phyloP scores from a whole-genome alignment of 2,329 filamentous ascomycete species.

The Laburnicola sp. region DNA sequence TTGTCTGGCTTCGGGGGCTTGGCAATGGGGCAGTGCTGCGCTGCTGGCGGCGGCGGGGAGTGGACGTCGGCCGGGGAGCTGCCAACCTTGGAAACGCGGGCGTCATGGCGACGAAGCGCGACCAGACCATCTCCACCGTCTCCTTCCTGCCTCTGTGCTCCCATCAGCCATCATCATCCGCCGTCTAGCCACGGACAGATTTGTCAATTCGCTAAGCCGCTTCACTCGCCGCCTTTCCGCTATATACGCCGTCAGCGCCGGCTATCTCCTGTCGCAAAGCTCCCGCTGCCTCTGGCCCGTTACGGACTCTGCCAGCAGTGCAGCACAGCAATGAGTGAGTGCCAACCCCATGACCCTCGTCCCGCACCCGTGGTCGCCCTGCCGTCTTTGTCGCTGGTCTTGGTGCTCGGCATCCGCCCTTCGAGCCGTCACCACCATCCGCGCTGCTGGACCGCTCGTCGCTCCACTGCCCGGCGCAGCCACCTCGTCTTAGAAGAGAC shows the following conservation, averaged over 20 bases:
- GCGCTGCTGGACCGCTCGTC: slow-evolving; percentile 1
- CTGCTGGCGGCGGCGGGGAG: too few species aligned
- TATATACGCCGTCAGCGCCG: too few species aligned
- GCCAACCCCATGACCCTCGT: not conserved
- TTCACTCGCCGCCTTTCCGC: too few species aligned
- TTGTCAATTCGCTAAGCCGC: not conserved
- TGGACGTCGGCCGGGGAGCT: slow-evolving; percentile 3
- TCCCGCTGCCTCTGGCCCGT: slow-evolving; percentile 4
- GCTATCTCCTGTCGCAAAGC: slow-evolving; percentile 2
- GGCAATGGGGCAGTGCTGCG: slow-evolving; percentile 8
- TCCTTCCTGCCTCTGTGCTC: not conserved
- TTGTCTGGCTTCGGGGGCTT: not conserved
- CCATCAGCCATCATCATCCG: slow-evolving; percentile 1
- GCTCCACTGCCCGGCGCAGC: slow-evolving; percentile 23
- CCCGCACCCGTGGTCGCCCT: not conserved
- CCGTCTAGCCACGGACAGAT: not conserved
- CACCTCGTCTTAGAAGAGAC: slow-evolving; percentile 9
- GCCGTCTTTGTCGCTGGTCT: slow-evolving; percentile 10
- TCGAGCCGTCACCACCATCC: slow-evolving; percentile 2
- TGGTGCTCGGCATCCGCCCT: slow-evolving; percentile 4
- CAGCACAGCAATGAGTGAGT: slow-evolving; percentile 8
- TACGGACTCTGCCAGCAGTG: too few species aligned
- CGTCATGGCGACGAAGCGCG: slow-evolving; percentile 1
- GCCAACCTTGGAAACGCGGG: not conserved
- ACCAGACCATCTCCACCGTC: not conserved